A percentile compares a stretch with the other conserved stretches of the same genome.
Conservation (phyloP, 371 early-diverging fungal genomes). For the Haplosporangium sp. region DNA sequence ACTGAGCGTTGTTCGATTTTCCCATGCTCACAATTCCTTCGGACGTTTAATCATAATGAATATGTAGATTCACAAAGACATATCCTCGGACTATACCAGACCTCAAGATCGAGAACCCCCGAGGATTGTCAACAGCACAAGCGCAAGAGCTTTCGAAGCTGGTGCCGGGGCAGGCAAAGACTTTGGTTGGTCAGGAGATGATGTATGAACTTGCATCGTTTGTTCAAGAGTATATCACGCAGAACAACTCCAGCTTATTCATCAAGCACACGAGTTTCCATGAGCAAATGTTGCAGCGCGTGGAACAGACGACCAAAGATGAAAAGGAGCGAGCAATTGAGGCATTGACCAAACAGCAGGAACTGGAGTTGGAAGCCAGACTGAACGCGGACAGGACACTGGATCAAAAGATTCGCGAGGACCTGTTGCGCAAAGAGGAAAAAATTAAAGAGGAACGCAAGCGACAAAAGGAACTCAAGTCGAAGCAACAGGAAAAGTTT, state of each 20-base stretch:
- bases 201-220: slow-evolving; percentile 76
- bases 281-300: slow-evolving; percentile 72
- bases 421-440: slow-evolving; percentile 59
- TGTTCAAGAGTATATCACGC: slow-evolving; percentile 72
- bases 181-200: slow-evolving; percentile 77
- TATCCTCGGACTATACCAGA: slow-evolving; percentile 80
- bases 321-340: slow-evolving; percentile 54
- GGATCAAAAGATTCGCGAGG: slow-evolving; percentile 59
- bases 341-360: slow-evolving; percentile 52
- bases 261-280: slow-evolving; percentile 66
- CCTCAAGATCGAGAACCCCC: slow-evolving; percentile 64
- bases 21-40: neutral
- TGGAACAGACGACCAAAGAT: slow-evolving; percentile 63
- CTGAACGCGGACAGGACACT: slow-evolving; percentile 55
- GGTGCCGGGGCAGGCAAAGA: slow-evolving; percentile 59
- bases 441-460: slow-evolving; percentile 68
- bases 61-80: slow-evolving; percentile 66
- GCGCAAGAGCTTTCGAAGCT: slow-evolving; percentile 59
- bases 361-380: slow-evolving; percentile 54
- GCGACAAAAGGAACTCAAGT: slow-evolving; percentile 48
- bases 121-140: slow-evolving; percentile 66
- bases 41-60: neutral
- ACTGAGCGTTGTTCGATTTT: neutral
- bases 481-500: slow-evolving; percentile 45
- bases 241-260: slow-evolving; percentile 68